These are phyloP conservation scores for Theobroma grandiflorum DNA, from an alignment of 441 rosid genomes.

Conservation along the genomic window DNA sequence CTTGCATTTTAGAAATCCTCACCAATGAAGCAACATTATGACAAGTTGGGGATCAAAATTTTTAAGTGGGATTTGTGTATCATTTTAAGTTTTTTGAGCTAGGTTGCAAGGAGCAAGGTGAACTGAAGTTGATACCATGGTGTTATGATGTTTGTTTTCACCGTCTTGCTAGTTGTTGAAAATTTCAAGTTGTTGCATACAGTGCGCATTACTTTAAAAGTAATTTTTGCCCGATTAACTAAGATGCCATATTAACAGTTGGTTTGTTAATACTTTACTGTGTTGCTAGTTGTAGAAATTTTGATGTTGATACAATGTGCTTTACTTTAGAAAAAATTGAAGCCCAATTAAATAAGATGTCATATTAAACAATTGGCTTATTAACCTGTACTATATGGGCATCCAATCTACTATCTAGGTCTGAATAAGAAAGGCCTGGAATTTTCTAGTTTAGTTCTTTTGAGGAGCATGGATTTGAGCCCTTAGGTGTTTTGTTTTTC, in stretches of 20 bases:
- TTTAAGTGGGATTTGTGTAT: background rate
- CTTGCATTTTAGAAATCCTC: background rate
- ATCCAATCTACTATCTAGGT: background rate
- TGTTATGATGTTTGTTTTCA: background rate
- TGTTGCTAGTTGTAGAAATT: background rate
- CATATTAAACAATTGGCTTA: background rate
- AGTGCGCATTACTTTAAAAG: background rate
- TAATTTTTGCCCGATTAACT: background rate
- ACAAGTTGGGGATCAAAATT: background rate
- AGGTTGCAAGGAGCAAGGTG: constrained; percentile 3
- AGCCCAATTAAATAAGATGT: constrained; percentile 12
- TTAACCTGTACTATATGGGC: background rate
- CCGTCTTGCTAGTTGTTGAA: background rate
- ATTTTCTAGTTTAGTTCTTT: constrained; percentile 13
- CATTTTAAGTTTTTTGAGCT: background rate
- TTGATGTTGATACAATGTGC: background rate
- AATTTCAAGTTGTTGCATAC: background rate
- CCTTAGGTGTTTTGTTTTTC: constrained; percentile 10
- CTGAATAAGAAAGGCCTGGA: background rate
- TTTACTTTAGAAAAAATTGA: constrained; percentile 1
- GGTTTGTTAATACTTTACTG: background rate
- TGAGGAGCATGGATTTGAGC: background rate
- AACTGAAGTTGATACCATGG: background rate
- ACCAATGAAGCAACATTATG: background rate
- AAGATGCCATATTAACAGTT: background rate